Evolutionary conservation across 192 early-diverging fungal species (phyloP), one percentile per base, ranked within the genome.

Genomic region (Geranomyces michiganensis): DNA sequence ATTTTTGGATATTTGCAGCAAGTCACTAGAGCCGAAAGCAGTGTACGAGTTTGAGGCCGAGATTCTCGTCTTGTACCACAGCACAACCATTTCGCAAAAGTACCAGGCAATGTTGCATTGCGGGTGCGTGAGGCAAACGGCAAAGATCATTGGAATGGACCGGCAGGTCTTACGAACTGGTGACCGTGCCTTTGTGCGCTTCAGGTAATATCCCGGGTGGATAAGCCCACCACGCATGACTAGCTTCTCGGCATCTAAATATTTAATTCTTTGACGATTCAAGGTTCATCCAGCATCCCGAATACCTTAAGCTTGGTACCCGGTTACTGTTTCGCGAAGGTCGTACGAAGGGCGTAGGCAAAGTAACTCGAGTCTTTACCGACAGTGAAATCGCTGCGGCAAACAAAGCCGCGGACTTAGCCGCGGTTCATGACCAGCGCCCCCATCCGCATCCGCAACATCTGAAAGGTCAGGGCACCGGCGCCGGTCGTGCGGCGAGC

Each of bases 41-140:
- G 81, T 82, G 13, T 74, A 84, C 56, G 86, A 87, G 66, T 96
- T 94, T 76, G 94, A 95, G 71, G 95, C 95, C 26, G 95, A 97
- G 75, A 86, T 97, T n/a, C 78, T 94, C 32, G 90, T 97, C 0
- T 78, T 97, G 13, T 94, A 93, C 73, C 94, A 96, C 75, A 91
- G 90, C 32, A 95, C 95, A 0, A 97, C 95, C 7, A 97, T 97
- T 65, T 87, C 87, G 14, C 82, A 84, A 60, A 90, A 91, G 64
- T 97, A 97, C 78, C 95, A 97, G 81, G 94, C 95, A 4, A 97
- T 97, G 95, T 68, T 97, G 56, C 95, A 97, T 66, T 96, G 92
- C 67, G 93, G 94, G 0, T 74, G 85, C 84, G 56, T 91, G 9
- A 84, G 94, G 19, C 95, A 97, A 78, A 94, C 95, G 0, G 95